Conservation (phyloP, 2,329 filamentous ascomycete species). For the Dothidotthia symphoricarpi region DNA sequence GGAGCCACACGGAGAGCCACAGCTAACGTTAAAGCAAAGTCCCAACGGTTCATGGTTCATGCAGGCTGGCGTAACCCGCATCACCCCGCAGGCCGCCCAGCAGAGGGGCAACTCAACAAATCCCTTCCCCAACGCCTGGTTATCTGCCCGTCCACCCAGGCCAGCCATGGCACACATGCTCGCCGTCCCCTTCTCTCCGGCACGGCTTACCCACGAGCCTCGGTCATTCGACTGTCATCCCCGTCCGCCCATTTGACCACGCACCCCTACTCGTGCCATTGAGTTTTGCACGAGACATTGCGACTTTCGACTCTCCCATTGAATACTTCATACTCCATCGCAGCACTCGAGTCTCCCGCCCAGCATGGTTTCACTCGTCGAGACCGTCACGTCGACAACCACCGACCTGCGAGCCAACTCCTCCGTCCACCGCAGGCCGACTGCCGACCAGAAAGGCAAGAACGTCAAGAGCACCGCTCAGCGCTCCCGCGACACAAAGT, state of each 20-base stretch:
- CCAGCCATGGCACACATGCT: slow-evolving; percentile 12
- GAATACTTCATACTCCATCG: slow-evolving; percentile 1
- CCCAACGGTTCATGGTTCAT: slow-evolving; percentile 5
- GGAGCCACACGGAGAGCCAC: not conserved
- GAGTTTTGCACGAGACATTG: too few relatives aligned
- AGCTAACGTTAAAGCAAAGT: slow-evolving; percentile 8
- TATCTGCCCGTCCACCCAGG: slow-evolving; percentile 10
- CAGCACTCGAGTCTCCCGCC: not conserved
- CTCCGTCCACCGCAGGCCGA: slow-evolving; percentile 26
- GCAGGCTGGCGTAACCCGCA: slow-evolving; percentile 10
- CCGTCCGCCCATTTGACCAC: too few relatives aligned
- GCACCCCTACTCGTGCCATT: too few relatives aligned
- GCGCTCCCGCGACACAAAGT: slow-evolving; percentile 56
- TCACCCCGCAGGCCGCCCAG: slow-evolving; percentile 14
- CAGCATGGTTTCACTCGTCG: slow-evolving; percentile 35
- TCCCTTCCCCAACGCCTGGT: slow-evolving; percentile 4
- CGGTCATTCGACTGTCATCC: slow-evolving; percentile 13
- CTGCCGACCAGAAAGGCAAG: slow-evolving; percentile 14
- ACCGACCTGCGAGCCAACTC: slow-evolving; percentile 24
- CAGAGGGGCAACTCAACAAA: slow-evolving; percentile 21
- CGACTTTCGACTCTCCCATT: too few relatives aligned
- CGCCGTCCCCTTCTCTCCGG: slow-evolving; percentile 10
- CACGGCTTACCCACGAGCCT: slow-evolving; percentile 21
- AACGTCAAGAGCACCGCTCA: slow-evolving; percentile 12
- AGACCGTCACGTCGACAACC: slow-evolving; percentile 11